Base-by-base conservation (phyloP, 176 grass and related monocot species). In the Ensete ventricosum region DNA sequence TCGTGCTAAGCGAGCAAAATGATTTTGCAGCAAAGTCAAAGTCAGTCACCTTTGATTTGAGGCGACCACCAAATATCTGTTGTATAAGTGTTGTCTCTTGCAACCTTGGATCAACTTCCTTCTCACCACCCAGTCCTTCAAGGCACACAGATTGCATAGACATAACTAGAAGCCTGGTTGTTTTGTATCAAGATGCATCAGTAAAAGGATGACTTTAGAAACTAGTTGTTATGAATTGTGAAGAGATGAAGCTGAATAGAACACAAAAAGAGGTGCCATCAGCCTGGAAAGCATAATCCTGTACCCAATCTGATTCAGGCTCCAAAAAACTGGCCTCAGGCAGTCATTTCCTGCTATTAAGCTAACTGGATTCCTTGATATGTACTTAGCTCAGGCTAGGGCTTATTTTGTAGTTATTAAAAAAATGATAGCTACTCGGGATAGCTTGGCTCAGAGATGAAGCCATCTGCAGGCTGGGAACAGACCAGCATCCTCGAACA, bases 81-180 rank as follows among this genome's bases (percentile, higher is more conserved):
- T 99, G 95, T 84, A 99, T 84, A 54, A 99, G 76, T 82, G 95
- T 94, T 73, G 95, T 99, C 82, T 94, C 95, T 84, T 94, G 95
- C 77, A 91, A 82, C 77, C 78, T 89, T 82, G 82, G 59, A 81
- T 94, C 88, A 24, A 99, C 86, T 1, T 85, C 82, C 78, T 94
- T 99, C 78, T 99, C 95, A 67, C 91, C 95, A 69, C 95, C 95
- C 53, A 99, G 53, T 58, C 78, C 83, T 82, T 99, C 95, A 57
- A 99, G 84, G 86, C 84, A 99, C 1, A 85, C 72, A 79, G 84
- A 84, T 90, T 99, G 95, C 95, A 99, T 94, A 72, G 95, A 99
- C 88, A 89, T 99, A 57, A 94, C 88, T 67, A 99, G 89, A 86
- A 94, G 91, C 88, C 95, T 99, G 79, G 67, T 23, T 1, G 68